Evolutionary conservation across 192 early-diverging fungal genomes (phyloP), one percentile per base, ranked within the genome.

Genomic region (Backusella tuberculispora): DNA sequence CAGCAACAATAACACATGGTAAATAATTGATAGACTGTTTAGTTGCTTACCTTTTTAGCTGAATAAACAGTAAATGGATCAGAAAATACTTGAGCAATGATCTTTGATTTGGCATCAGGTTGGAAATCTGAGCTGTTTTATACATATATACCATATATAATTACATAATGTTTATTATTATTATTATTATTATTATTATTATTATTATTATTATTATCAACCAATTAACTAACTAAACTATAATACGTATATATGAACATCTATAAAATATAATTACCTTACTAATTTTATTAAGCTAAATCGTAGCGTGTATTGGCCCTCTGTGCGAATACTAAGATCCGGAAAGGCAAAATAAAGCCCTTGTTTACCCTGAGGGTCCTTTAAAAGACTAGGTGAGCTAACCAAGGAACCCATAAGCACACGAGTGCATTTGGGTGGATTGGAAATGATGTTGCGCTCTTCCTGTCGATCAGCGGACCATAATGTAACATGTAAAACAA

Each of bases 301-400:
- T 26, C 87, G 87, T 46, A 92, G 76, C 0, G 86, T 85, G 53
- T 92, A 94, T 29, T 87, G 85, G 0, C 93, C 91, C 53, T 92
- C 91, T 6, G 90, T 89, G 2, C 91, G 83, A 34, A 94, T 92
- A 34, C 89, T 90, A 42, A 94, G 78, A 64, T 94, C 91, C 4
- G 93, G 90, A 74, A 92, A 94, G 45, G 89, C 90, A 85, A 92
- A 94, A 73, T 90, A 92, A 70, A 90, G 89, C 0, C 91, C 93
- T 21, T 83, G 86, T 71, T 89, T 84, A 21, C 89, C 90, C 24
- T 87, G 56, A n/a, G 84, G 74, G 50, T 89, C 86, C 24, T 85
- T 83, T 34, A 90, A 66, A n/a, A 87, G 38, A 26, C 83, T 83
- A 5, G 89, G 88, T 6, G 89, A 90, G 7, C 86, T 86, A 2